These are phyloP conservation scores for Umbelopsis isabellina DNA, from an alignment of 192 early-diverging fungal species.

Conservation along the genomic window DNA sequence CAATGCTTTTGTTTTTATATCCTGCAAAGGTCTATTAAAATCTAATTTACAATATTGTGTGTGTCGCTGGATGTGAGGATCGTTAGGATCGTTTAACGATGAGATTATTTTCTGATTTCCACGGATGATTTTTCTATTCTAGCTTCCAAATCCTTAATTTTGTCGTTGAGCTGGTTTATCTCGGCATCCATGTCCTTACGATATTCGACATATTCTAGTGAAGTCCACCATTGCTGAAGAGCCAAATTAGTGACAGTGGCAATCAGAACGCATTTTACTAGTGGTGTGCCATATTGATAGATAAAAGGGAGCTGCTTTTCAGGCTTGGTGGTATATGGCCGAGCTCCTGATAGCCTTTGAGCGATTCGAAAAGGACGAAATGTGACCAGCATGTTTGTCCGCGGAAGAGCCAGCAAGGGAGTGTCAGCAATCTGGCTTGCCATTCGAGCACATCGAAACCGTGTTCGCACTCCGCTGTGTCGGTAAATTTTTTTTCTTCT, in stretches of 20 bases:
- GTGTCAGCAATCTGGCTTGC: no score
- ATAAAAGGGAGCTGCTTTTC: slow-evolving; percentile 6
- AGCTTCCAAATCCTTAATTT: slow-evolving; percentile 29
- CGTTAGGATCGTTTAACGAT: background rate
- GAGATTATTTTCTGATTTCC: background rate
- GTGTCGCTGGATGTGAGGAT: background rate
- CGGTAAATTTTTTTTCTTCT: no score
- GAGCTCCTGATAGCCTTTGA: no score
- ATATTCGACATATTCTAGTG: slow-evolving; percentile 43
- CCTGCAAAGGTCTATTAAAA: no score
- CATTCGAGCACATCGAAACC: no score
- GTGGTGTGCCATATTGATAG: slow-evolving; percentile 40
- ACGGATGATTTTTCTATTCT: background rate
- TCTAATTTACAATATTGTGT: background rate
- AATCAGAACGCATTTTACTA: slow-evolving; percentile 36
- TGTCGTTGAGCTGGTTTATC: slow-evolving; percentile 28
- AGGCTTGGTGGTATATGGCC: background rate
- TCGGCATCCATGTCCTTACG: slow-evolving; percentile 29
- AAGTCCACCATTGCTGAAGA: slow-evolving; percentile 30
- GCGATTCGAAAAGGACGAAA: no score
- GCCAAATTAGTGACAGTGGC: slow-evolving; percentile 34
- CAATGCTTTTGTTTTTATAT: no score
- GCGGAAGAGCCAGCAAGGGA: no score
- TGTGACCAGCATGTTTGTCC: no score
- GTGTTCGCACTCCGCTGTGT: no score